These are phyloP conservation scores for Uronychia setigera DNA, from an alignment of 73 alveolate species.

Conservation along the genomic window DNA sequence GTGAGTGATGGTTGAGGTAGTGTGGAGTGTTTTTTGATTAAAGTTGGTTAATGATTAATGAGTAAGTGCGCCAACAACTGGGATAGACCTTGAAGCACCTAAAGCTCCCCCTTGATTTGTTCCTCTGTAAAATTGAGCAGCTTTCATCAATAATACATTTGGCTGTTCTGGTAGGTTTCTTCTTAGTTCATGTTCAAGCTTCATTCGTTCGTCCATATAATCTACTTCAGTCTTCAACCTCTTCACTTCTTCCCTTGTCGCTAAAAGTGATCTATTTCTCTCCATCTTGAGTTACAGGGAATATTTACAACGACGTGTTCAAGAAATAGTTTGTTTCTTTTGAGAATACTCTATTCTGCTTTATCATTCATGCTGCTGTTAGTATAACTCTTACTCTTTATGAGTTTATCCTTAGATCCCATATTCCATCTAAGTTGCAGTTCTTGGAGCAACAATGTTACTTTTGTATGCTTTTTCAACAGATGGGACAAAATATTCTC, in stretches of 20 bases:
- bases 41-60: too few species aligned
- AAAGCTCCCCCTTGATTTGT: not conserved
- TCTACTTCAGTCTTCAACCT: not conserved
- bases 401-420: not conserved
- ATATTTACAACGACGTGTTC: not conserved
- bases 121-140: not conserved
- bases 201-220: not conserved
- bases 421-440: not conserved
- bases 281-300: not conserved
- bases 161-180: not conserved
- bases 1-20: too few species aligned
- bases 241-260: not conserved
- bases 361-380: not conserved
- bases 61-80: too few species aligned
- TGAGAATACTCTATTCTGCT: not conserved
- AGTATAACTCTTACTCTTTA: not conserved
- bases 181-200: not conserved
- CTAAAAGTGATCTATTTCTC: not conserved
- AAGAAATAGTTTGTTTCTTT: not conserved
- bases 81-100: not conserved
- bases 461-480: not conserved
- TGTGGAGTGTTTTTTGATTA: too few species aligned
- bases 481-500: not conserved
- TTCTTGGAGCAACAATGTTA: not conserved
- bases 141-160: not conserved